Conservation (phyloP, 83 land plant genomes). For the Diphasiastrum complanatum region DNA sequence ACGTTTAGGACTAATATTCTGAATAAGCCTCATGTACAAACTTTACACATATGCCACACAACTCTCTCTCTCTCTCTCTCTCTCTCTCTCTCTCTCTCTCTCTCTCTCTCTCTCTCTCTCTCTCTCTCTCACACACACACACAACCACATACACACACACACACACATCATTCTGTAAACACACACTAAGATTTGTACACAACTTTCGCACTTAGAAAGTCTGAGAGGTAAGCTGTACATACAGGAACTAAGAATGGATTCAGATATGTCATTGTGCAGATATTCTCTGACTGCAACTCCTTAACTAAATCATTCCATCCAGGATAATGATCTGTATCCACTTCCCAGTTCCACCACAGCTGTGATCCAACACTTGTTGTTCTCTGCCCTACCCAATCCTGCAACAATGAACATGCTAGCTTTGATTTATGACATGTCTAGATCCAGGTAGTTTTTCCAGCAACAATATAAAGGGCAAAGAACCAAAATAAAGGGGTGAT, state of each 20-base stretch:
- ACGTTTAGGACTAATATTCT: too few species aligned
- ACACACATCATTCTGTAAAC: too few species aligned
- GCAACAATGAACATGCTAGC: not conserved
- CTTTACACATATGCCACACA: too few species aligned
- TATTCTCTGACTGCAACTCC: constrained; percentile 45
- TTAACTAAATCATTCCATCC: constrained; percentile 58
- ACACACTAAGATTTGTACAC: not conserved
- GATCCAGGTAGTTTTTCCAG: too few species aligned
- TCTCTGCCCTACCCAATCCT: constrained; percentile 97
- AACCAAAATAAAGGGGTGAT: not conserved
- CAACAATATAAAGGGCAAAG: not conserved
- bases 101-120: too few species aligned
- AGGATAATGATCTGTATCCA: constrained; percentile 52
- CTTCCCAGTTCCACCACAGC: constrained; percentile 98
- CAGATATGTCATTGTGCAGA: constrained; percentile 72
- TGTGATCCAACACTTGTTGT: constrained; percentile 79
- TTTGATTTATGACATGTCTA: constrained; percentile 1
- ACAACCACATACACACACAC: too few species aligned
- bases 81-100: too few species aligned
- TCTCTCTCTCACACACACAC: too few species aligned
- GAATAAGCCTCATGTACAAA: too few species aligned
- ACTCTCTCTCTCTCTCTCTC: too few species aligned
- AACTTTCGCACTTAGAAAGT: constrained; percentile 4
- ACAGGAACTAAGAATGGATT: constrained; percentile 83
- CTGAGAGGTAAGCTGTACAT: constrained; percentile 1